Percentiles rank a stretch among this genome's conserved stretches.
These are phyloP conservation scores for Solanum neorickii DNA, from an alignment of 257 asterid genomes.

Conservation along the genomic window DNA sequence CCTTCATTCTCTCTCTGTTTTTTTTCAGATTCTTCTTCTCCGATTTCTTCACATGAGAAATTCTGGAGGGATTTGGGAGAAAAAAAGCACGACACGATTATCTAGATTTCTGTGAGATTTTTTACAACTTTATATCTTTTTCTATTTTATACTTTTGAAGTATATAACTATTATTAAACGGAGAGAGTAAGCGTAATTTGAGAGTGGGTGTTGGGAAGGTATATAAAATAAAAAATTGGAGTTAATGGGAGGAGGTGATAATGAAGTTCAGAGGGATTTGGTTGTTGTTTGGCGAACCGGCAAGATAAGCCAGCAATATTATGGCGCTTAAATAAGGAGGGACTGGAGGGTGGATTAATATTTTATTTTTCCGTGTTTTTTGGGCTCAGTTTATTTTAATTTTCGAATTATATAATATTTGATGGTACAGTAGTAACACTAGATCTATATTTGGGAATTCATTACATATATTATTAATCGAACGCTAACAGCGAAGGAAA, in stretches of 20 bases:
- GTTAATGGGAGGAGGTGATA: neutral
- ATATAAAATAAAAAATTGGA: neutral
- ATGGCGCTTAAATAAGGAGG: neutral
- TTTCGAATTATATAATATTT: neutral
- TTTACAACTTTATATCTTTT: neutral
- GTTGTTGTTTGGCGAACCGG: neutral
- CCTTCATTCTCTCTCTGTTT: conserved; percentile 36
- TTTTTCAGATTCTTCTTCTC: neutral
- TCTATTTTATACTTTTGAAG: neutral
- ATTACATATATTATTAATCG: neutral
- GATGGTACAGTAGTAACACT: neutral
- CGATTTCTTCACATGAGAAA: neutral
- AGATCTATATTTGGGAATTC: neutral
- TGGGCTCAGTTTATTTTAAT: neutral
- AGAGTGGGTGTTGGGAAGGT: neutral
- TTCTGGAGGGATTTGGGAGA: neutral
- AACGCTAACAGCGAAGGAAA: neutral
- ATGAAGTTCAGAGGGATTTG: neutral
- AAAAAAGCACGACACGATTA: neutral
- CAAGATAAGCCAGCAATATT: neutral
- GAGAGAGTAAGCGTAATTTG: neutral
- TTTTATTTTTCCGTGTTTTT: neutral
- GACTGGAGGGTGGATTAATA: neutral
- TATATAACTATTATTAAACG: fast-evolving
- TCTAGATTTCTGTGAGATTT: neutral